Evolutionary conservation across 192 early-diverging fungal species (phyloP), one percentile per base, ranked within the genome.

Genomic region (Coemansia umbellata): DNA sequence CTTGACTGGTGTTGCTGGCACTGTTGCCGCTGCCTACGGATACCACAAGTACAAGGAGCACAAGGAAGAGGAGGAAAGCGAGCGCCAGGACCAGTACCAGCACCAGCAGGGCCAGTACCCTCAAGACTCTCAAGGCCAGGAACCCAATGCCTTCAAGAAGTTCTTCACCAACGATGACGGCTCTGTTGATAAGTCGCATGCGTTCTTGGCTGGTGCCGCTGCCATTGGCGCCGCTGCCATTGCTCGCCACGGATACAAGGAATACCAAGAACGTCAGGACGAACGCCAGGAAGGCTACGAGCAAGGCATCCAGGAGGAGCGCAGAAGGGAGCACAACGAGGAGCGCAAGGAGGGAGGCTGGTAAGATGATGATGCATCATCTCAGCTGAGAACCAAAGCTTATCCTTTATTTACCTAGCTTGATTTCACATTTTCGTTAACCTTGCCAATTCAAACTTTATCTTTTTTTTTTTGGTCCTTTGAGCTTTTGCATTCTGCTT

Each of bases 101-200:
- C 42, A 50, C 30, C 37, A 52, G 40, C 47, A 27, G 27, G 32
- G 27, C n/a, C n/a, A n/a, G n/a, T n/a, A n/a, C n/a, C n/a, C 31
- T 1, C 30, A 51, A 28, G n/a, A n/a, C n/a, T 5, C 13, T 30
- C 36, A 28, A 57, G 41, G 24, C n/a, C n/a, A 47, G 4, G 52
- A 53, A 18, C 48, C 50, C 26, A 50, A 55, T 32, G 37, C 35
- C 15, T 10, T 53, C 35, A 66, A 58, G 50, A 27, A 40, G 26
- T 50, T 53, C 54, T 66, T 54, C 31, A 47, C 30, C 30, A 47
- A 66, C 13, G 37, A 48, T 2, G 50, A 58, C 18, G 63, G 63
- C 31, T 33, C 42, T 11, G 31, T 53, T 15, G 50, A 66, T 56
- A 58, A 59, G 56, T 66, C 63, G n/a, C n/a, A n/a, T n/a, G n/a